phyloP scores from a whole-genome alignment of 768 basidiomycete genomes.

The Naganishia onofrii region DNA sequence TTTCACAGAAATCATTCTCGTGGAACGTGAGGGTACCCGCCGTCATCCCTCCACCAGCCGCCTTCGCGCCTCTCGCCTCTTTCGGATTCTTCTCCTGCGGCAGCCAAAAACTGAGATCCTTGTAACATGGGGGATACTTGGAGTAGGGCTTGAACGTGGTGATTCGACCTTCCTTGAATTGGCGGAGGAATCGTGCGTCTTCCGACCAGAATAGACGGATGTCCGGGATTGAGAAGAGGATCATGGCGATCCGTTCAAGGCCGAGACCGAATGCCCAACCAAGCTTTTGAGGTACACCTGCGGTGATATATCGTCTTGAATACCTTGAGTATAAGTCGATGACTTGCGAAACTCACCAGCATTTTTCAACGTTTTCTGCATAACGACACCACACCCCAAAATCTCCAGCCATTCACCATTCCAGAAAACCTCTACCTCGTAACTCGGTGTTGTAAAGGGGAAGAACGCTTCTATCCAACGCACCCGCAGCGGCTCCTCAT shows the following conservation, averaged over 20 bases:
- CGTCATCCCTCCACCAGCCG: constrained; percentile 26
- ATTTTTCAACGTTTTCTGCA: constrained; percentile 79
- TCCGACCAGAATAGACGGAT: constrained; percentile 96
- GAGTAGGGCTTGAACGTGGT: constrained; percentile 85
- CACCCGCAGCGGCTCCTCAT: constrained; percentile 72
- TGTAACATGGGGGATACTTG: constrained; percentile 86
- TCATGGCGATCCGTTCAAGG: constrained; percentile 95
- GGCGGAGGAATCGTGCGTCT: constrained; percentile 79
- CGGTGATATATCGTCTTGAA: background rate
- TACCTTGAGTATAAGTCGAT: background rate
- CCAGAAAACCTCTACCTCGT: constrained; percentile 96
- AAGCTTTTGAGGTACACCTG: constrained; percentile 68
- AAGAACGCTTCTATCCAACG: constrained; percentile 98
- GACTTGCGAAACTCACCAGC: constrained; percentile 63
- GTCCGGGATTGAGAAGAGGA: constrained; percentile 92
- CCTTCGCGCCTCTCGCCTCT: constrained; percentile 45
- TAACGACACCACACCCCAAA: constrained; percentile 85
- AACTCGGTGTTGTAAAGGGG: constrained; percentile 96
- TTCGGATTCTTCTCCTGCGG: constrained; percentile 45
- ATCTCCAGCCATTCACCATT: constrained; percentile 96
- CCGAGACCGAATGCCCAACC: constrained; percentile 99
- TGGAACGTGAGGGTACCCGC: constrained; percentile 57
- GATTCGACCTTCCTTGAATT: constrained; percentile 73
- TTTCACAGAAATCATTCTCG: constrained; percentile 95
- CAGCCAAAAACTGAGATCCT: constrained; percentile 94